Base-by-base conservation (phyloP, 164 flowering plant species). In the Piper betle region DNA sequence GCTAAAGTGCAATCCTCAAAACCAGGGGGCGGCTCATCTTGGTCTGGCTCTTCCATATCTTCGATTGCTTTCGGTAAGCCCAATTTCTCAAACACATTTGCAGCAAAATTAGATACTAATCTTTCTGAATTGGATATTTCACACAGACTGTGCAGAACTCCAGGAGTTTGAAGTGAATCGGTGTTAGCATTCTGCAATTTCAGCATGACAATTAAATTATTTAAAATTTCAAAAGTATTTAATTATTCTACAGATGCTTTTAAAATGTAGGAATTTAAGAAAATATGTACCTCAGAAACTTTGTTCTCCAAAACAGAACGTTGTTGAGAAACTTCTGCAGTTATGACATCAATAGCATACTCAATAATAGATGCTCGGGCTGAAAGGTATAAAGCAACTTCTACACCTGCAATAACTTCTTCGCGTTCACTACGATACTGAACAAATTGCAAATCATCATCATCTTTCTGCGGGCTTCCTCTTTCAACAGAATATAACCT, bases 11-110 rank as follows among this genome's bases (percentile, higher is more conserved):
- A 62, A 41, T 58, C 70, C 58, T 84, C 88, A 64, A 74, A 63
- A 38, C 94, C 97, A 66, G 95, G 90, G 18, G 82, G 79, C 20
- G 73, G 75, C 16, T 79, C 84, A 74, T 78, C 69, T 62, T 15
- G 61, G 48, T 68, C 81, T 12, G 37, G 63, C 33, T 25, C 33
- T 66, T 70, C 73, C 52, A 71, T 58, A 20, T 25, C 56, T 67
- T 70, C 67, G 52, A 62, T 46, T 15, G 10, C 74, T 43, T 53
- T 38, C 55, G 73, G 75, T 38, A 64, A 55, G 54, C 74, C 73
- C 65, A 83, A 62, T 74, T 64, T 78, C 66, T 72, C 72, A 60
- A 89, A 82, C 33, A 69, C 81, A 67, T 50, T 71, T 61, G 48
- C 72, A 61, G 74, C 63, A 50, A 69, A 58, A 56, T 59, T 52